Base-by-base conservation (phyloP, 495 filamentous ascomycete genomes). In the Xylaria intraflava region DNA sequence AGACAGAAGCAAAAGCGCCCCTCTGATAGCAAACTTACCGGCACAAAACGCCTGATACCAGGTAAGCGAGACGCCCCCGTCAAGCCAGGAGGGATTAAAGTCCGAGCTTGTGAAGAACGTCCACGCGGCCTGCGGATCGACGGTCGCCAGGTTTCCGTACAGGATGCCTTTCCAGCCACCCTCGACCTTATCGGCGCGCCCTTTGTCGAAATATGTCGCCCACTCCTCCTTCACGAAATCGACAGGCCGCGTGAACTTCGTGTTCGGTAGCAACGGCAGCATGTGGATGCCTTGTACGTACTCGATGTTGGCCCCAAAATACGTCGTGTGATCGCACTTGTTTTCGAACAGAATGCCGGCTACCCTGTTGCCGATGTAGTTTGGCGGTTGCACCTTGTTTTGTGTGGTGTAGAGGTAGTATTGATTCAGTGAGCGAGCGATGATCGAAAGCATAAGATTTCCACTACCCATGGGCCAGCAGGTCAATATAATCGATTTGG, bases 211-310 rank as follows among this genome's bases (percentile, higher is more conserved):
- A 59, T 85, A 89, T 12, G 76, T 77, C 24, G 84, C 72, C 93
- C 94, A 98, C 69, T 98, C 93, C 68, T 96, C 78, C 17, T 65
- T 65, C 3, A 94, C 89, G 58, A 96, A 96, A 0, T 70, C 69
- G n/a, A 64, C 60, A 1, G 75, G 75, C 16, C 94, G 83, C 3
- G 83, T 84, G 49, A 86, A 81, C 16, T 84, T 71, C 0, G 83
- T 84, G 50, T 75, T 76, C 1, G 93, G 88, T 30, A 87, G 78
- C 43, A 96, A 75, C 1, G 94, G 93, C 33, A 98, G 71, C 93
- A 98, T 98, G 72, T 98, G 93, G 53, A 98, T 97, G 46, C 87
- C 93, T 69, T 98, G 85, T 54, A 97, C 83, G 64, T 83, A 95
- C 71, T 95, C 89, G 2, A 80, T 72, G 51, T 88, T 85, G 47